Evolutionary conservation across 495 filamentous ascomycete species (phyloP).

Genomic region (Trichoderma orchidacearum): DNA sequence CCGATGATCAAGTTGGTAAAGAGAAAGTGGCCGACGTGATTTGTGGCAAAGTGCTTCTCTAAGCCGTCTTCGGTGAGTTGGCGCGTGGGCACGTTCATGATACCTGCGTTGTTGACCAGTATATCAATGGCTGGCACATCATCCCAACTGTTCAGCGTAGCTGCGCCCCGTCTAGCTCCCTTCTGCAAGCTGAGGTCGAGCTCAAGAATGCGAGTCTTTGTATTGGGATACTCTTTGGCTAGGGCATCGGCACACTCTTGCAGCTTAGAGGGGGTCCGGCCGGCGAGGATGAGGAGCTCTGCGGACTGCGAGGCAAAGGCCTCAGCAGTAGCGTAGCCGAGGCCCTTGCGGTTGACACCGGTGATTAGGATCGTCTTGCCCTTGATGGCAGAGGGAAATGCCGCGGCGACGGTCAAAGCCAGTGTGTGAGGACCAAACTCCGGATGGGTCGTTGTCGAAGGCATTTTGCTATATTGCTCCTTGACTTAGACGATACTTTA

Average conservation of each 20-base stretch:
- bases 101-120: conserved; percentile 46
- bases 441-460: neutral
- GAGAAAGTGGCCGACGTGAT: conserved; percentile 56
- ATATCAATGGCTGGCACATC: conserved; percentile 21
- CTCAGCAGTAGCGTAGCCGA: conserved; percentile 37
- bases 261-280: conserved; percentile 36
- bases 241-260: conserved; percentile 30
- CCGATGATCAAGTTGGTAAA: conserved; percentile 50
- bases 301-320: conserved; percentile 41
- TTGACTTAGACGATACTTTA: too few species aligned
- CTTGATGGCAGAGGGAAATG: neutral
- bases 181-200: conserved; percentile 34
- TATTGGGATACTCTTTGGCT: conserved; percentile 16
- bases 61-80: conserved; percentile 45
- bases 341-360: conserved; percentile 36
- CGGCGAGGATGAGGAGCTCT: conserved; percentile 37
- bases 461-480: conserved; percentile 5
- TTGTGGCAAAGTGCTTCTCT: conserved; percentile 57
- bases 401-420: neutral
- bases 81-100: conserved; percentile 41
- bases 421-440: neutral
- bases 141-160: conserved; percentile 21
- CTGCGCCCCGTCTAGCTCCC: conserved; percentile 27
- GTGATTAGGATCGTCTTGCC: conserved; percentile 23
- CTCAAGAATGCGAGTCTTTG: conserved; percentile 18